Evolutionary conservation across 2,329 filamentous ascomycete genomes (phyloP).

Genomic region (Hysterium pulicare): DNA sequence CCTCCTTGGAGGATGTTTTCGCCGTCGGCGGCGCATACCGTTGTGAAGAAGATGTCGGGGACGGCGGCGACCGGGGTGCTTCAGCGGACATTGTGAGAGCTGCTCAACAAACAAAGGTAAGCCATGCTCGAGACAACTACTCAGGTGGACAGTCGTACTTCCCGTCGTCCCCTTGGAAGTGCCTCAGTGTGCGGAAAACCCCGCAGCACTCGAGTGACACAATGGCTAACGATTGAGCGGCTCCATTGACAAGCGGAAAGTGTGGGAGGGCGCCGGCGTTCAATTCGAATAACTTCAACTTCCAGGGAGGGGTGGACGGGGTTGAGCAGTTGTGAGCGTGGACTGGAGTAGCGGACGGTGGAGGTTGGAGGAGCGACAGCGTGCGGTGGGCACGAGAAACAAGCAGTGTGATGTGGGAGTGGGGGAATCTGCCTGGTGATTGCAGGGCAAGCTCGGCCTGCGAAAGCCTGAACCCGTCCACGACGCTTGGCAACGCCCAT

Average conservation of each 20-base stretch:
- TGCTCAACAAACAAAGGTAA: conserved; percentile 12
- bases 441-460: background rate
- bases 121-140: conserved; percentile 1
- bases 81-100: conserved; percentile 36
- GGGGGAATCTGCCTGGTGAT: background rate
- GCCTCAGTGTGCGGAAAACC: conserved; percentile 41
- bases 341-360: background rate
- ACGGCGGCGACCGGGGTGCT: conserved; percentile 31
- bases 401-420: too few relatives aligned
- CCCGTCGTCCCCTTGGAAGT: conserved; percentile 37
- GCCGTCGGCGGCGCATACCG: conserved; percentile 32
- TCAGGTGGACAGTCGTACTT: conserved; percentile 22
- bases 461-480: background rate
- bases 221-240: conserved; percentile 39
- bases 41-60: conserved; percentile 28
- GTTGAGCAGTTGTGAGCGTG: background rate
- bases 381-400: conserved; percentile 1
- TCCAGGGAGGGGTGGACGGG: background rate
- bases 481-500: background rate
- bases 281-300: background rate
- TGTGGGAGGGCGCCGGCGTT: conserved; percentile 7
- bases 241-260: conserved; percentile 37
- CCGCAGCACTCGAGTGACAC: conserved; percentile 42
- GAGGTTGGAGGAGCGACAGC: background rate
- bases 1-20: conserved; percentile 15